These are phyloP conservation scores for Exophiala xenobiotica DNA, from an alignment of 2,329 filamentous ascomycete species.

Conservation along the genomic window DNA sequence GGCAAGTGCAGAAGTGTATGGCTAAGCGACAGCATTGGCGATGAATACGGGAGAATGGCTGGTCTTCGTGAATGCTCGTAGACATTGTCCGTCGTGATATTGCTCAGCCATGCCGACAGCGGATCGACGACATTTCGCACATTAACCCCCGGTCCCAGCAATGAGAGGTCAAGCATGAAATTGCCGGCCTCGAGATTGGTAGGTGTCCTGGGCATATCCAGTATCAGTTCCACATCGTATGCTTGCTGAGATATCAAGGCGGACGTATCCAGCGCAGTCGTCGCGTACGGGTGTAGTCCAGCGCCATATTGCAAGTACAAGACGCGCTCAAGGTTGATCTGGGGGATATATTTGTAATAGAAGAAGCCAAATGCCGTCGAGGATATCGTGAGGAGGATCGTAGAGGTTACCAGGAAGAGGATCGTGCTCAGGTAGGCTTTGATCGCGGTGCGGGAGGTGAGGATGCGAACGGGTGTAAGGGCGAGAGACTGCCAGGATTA, in stretches of 20 bases:
- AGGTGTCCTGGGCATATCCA: constrained; percentile 75
- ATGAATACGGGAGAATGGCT: constrained; percentile 76
- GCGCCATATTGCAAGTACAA: constrained; percentile 61
- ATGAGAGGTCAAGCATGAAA: constrained; percentile 85
- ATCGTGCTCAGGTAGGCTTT: constrained; percentile 63
- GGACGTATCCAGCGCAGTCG: constrained; percentile 43
- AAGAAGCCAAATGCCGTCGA: constrained; percentile 64
- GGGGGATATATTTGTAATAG: constrained; percentile 68
- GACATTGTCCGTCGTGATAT: constrained; percentile 39
- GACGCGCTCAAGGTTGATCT: constrained; percentile 60
- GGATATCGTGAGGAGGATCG: constrained; percentile 58
- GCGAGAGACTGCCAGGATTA: constrained; percentile 48
- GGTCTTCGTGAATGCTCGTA: constrained; percentile 69
- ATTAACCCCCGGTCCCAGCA: constrained; percentile 49
- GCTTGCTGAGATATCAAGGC: constrained; percentile 69
- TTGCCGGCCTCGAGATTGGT: constrained; percentile 77
- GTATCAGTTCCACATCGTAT: constrained; percentile 77
- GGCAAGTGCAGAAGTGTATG: constrained; percentile 25
- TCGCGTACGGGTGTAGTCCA: constrained; percentile 53
- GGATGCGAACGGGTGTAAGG: constrained; percentile 54
- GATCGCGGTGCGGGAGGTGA: constrained; percentile 61
- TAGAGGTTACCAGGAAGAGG: constrained; percentile 53
- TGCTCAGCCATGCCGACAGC: constrained; percentile 25
- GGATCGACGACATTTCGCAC: constrained; percentile 10
- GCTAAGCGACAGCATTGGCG: constrained; percentile 64